Evolutionary conservation across 805 yeast genomes (phyloP), one percentile per base, ranked within the genome.

Genomic region (Kockiozyma suomiensis): DNA sequence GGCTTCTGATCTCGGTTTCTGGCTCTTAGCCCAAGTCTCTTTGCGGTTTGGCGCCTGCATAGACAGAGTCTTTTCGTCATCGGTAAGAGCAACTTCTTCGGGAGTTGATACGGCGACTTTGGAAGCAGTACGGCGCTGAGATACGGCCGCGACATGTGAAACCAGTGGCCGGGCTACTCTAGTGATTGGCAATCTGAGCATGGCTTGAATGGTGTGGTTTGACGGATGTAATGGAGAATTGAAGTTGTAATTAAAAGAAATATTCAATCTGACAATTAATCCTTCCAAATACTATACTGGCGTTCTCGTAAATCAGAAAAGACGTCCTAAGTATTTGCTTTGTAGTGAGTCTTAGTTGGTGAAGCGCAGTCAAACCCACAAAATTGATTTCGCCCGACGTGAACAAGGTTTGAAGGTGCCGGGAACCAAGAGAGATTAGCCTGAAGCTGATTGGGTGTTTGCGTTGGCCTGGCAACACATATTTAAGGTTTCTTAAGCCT

Each of bases 21-120:
- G 96, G 4, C 85, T 79, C 7, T 76, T 74, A 0, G 96, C 83
- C 96, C 96, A 90, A 12, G 88, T 79, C 13, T 74, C 78, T 6
- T 75, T 76, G 65, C 91, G 79, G 75, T 90, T 90, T 49, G 96
- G 96, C 0, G 96, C 89, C 76, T 88, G 96, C 66, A 79, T 65
- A 42, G 54, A 33, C 42, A 45, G 28, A 5, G 52, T 63, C 41
- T 54, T 50, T 35, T 54, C 55, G 32, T 62, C 59, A 30, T 41
- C 62, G 21, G 64, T 32, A 19, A 50, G 15, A 25, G 58, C 54
- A 15, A 40, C 32, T 1, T 56, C 50, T 40, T 49, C 45, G 40
- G 47, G 23, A 23, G 37, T 32, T 21, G 58, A 26, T 8, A 46
- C 51, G 15, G 50, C 56, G 43, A 55, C 43, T 12, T 47, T 47